phyloP scores from a whole-genome alignment of 177 flowering plant species.

The Vitis hybrid region DNA sequence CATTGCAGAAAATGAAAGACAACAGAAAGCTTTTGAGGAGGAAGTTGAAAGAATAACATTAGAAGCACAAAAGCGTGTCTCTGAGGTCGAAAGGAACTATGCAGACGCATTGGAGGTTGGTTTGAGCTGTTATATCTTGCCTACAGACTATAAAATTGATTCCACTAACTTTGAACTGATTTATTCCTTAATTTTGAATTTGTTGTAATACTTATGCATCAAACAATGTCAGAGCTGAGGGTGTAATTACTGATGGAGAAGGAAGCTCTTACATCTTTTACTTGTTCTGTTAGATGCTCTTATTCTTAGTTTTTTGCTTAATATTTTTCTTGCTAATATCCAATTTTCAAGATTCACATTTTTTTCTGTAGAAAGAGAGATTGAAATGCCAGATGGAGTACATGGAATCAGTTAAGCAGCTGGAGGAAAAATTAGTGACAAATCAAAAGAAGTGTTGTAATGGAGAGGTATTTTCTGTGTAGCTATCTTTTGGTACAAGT shows the following conservation, averaged over 20 bases:
- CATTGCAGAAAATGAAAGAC: slow-evolving; percentile 91
- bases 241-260: too few species aligned
- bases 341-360: not conserved
- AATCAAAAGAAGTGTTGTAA: slow-evolving; percentile 42
- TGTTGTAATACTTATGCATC: not conserved
- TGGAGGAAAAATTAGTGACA: slow-evolving; percentile 59
- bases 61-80: slow-evolving; percentile 68
- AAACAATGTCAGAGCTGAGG: not conserved
- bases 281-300: not conserved
- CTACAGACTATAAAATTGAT: not conserved
- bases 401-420: slow-evolving; percentile 65
- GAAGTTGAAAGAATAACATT: slow-evolving; percentile 68
- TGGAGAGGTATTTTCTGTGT: slow-evolving; percentile 28
- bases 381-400: slow-evolving; percentile 70
- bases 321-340: not conserved
- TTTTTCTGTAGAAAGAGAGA: slow-evolving; percentile 51
- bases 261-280: not conserved
- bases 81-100: slow-evolving; percentile 76
- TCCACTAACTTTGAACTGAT: not conserved
- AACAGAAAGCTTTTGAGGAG: slow-evolving; percentile 78
- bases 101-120: slow-evolving; percentile 81
- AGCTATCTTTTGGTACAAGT: not conserved
- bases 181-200: not conserved
- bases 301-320: not conserved
- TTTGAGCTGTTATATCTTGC: not conserved